Evolutionary conservation across 2,329 filamentous ascomycete genomes (phyloP), one percentile per base, ranked within the genome.

Genomic region (Pyricularia grisea): DNA sequence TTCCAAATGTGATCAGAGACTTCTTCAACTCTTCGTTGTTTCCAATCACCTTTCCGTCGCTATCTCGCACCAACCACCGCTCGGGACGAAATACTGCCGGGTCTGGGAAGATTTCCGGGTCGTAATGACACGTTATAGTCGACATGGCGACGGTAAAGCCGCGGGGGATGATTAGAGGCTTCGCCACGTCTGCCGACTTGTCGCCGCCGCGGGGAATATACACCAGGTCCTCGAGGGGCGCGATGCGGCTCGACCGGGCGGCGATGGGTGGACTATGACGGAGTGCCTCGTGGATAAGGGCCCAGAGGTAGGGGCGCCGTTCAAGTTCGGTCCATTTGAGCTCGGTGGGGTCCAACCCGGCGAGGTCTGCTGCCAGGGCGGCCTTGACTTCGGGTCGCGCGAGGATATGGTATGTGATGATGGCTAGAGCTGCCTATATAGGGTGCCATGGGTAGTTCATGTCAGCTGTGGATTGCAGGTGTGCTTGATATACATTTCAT

Each of bases 1-100:
- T 80, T 2, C 77, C 79, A 70, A 83, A 84, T 1, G 79, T 69
- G 11, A 82, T 73, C 65, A 83, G 75, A 58, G 76, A 77, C 20
- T 75, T 75, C 30, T 81, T 77, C 0, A 81, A 69, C 1, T 74
- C 72, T 63, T 76, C 77, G 4, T 74, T 74, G 36, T 70, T 71
- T 31, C 75, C 42, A n/a, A n/a, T 69, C 27, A 63, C 3, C 27
- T 28, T 63, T 14, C 60, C 60, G 17, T 63, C 14, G 67, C 72
- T 71, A 25, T 76, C 71, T 28, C 75, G 74, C 42, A 77, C 77
- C 4, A 82, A 70, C 76, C 78, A 83, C 2, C 81, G 77, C 61
- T 82, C 79, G 0, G 81, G 81, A 1, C 71, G 65, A 68, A 81
- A 84, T 0, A 72, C 69, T 55, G 80, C 73, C 0, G 81, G 77